Percentiles rank a stretch among this genome's conserved stretches.
Conservation (phyloP, 345 rosid species). For the Bruguiera gymnorhiza region DNA sequence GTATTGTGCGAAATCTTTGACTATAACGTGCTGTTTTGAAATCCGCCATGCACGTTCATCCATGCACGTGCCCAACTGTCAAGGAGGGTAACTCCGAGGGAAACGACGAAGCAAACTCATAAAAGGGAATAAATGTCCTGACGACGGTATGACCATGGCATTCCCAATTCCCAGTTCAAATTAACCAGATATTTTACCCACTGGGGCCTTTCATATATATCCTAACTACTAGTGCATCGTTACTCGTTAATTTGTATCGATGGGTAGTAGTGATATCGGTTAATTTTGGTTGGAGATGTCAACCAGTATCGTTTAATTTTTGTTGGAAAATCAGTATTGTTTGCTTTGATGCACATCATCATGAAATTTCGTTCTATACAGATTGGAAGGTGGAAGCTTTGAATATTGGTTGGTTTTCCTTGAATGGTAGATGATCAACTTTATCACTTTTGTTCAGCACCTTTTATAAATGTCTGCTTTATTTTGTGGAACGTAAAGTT, state of each 20-base stretch:
- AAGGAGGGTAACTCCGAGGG: constrained; percentile 46
- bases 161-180: constrained; percentile 12
- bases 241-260: no score
- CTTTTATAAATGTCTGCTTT: constrained; percentile 21
- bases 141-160: constrained; percentile 31
- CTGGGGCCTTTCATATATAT: no score
- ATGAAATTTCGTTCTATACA: no score
- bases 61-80: constrained; percentile 63
- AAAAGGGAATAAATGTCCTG: constrained; percentile 61
- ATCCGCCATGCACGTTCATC: constrained; percentile 10
- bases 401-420: constrained; percentile 31
- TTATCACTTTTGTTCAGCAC: constrained; percentile 5
- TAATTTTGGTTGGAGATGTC: no score
- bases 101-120: constrained; percentile 59
- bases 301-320: no score
- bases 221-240: no score
- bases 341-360: no score
- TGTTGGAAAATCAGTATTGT: no score
- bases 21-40: no score
- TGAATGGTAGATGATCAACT: constrained; percentile 44
- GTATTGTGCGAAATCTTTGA: constrained; percentile 41
- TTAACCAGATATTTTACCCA: neutral
- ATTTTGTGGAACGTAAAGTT: constrained; percentile 7
- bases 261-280: no score
- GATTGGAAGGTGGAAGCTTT: constrained; percentile 3